Evolutionary conservation across 176 grass and related monocot species (phyloP).

Genomic region (Carex kokanica): DNA sequence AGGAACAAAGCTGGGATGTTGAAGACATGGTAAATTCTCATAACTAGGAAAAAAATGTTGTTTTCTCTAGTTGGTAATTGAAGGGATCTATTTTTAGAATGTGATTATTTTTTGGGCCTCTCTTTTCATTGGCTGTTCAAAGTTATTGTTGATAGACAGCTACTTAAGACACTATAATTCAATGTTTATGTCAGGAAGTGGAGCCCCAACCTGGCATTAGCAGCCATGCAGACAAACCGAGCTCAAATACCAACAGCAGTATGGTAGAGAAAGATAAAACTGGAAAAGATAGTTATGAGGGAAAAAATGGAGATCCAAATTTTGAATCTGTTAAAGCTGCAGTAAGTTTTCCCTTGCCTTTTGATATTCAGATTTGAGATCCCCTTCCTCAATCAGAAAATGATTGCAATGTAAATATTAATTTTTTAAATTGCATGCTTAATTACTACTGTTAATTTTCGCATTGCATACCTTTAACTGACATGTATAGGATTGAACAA

Average conservation of each 20-base stretch:
- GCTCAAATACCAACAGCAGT: too few relatives aligned
- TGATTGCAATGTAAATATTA: background rate
- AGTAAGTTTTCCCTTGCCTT: background rate
- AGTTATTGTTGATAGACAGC: background rate
- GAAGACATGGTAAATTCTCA: slow-evolving; percentile 9
- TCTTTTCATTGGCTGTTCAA: background rate
- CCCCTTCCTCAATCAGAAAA: background rate
- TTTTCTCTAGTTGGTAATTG: background rate
- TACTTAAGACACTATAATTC: background rate
- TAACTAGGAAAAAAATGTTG: background rate
- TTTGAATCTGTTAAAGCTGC: too few relatives aligned
- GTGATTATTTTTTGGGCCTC: background rate
- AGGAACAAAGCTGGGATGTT: background rate
- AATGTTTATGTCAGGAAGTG: slow-evolving; percentile 2
- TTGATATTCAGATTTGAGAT: background rate
- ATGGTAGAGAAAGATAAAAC: too few relatives aligned
- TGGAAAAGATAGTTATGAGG: too few relatives aligned
- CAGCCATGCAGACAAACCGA: background rate
- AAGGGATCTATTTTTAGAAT: background rate
- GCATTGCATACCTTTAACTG: background rate
- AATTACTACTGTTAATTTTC: background rate
- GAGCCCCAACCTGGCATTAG: background rate
- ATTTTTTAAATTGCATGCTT: background rate
- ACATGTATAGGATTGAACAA: background rate
- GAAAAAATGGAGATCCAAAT: too few relatives aligned